Evolutionary conservation across 2,329 filamentous ascomycete species (phyloP), one percentile per base, ranked within the genome.

Genomic region (Beauveria pseudobassiana): DNA sequence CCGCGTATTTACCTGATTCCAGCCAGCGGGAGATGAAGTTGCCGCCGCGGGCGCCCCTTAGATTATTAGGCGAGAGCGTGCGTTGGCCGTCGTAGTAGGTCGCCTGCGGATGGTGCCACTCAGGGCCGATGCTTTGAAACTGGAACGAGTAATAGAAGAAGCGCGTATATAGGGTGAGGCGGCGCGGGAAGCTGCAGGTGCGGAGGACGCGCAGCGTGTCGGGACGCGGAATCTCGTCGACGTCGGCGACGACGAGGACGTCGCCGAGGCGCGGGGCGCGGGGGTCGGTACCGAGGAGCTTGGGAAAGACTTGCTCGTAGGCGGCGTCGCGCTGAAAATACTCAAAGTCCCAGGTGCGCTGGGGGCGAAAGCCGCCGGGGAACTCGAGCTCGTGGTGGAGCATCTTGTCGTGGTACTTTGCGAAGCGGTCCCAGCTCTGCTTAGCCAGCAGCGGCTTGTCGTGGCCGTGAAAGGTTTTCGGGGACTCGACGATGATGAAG

Each of bases 401-500:
- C 66, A 88, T 85, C 74, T 88, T 84, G 65, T 67, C 48, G 16
- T 50, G 48, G 9, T 28, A 50, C 22, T 26, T 24, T 16, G 22
- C 7, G 67, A 87, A 85, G 8, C 73, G 72, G 24, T 74, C 70
- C 76, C 82, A 80, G 71, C 82, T 82, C 18, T 82, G 75, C 63
- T 75, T 73, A 59, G 87, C 75, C 43, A 76, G 69, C 9, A 87
- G 74, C 1, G 81, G 77, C 72, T 87, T 88, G 8, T 76, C 71
- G 0, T 73, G 73, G 42, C 80, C 80, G 14, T 84, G 85, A 66
- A 87, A 87, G 1, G 84, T 87, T 55, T 74, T 78, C n/a, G 74
- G 69, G 0, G 81, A 79, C 73, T 88, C 86, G 56, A 87, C 78
- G 38, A 88, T 78, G 67, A 88, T 76, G 67, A 87, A 88, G 72